These are phyloP conservation scores for Daldinia childiae DNA, from an alignment of 495 filamentous ascomycete species.

Conservation along the genomic window DNA sequence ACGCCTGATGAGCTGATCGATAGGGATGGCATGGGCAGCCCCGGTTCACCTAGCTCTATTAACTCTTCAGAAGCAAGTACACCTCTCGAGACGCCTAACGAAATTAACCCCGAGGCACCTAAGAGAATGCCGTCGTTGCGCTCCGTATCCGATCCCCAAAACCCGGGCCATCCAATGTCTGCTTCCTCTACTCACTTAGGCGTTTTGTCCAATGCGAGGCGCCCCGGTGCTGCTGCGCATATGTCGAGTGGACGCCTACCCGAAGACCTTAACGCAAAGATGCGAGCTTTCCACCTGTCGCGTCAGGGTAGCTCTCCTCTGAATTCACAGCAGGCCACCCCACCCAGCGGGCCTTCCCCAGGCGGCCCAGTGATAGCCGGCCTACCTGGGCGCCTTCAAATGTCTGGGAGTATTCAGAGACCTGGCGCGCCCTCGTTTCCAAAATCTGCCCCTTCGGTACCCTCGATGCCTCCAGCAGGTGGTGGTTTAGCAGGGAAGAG, in stretches of 20 bases:
- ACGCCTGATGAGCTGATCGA: conserved; percentile 53
- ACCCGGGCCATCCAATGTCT: conserved; percentile 63
- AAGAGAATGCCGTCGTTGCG: conserved; percentile 64
- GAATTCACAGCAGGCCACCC: conserved; percentile 48
- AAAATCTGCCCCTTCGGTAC: conserved; percentile 59
- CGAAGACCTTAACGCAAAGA: conserved; percentile 82
- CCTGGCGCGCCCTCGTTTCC: conserved; percentile 55
- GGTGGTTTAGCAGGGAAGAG: conserved; percentile 45
- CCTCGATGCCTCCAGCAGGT: conserved; percentile 21
- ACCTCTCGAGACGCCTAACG: conserved; percentile 54
- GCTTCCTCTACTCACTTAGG: conserved; percentile 82
- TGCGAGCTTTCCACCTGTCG: conserved; percentile 75
- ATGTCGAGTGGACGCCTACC: conserved; percentile 70
- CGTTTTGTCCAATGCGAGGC: conserved; percentile 80
- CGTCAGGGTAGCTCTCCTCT: conserved; percentile 44
- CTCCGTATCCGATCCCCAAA: conserved; percentile 64
- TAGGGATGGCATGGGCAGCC: conserved; percentile 44
- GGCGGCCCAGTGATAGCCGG: conserved; percentile 55
- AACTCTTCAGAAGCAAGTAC: conserved; percentile 59
- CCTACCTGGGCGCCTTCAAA: conserved; percentile 50
- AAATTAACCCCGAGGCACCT: conserved; percentile 46
- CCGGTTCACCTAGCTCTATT: conserved; percentile 53
- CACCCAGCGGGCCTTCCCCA: conserved; percentile 47
- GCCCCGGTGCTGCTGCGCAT: conserved; percentile 61
- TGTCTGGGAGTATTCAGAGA: conserved; percentile 54